Evolutionary conservation across 73 alveolate genomes (phyloP), one percentile per base, ranked within the genome.

Genomic region (Paramecium primaurelia): DNA sequence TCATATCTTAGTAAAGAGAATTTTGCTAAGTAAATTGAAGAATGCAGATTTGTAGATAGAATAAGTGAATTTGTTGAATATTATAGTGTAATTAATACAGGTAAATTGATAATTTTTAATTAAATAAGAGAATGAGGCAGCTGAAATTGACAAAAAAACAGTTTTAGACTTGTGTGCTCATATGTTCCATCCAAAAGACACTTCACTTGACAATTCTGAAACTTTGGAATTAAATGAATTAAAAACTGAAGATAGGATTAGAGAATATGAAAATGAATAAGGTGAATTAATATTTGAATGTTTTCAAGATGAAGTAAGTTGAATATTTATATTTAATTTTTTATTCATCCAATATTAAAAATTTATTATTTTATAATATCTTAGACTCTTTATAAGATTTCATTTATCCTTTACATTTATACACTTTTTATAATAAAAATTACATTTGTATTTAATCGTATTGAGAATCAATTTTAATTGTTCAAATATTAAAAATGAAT

Each of bases 271-370:
- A 88, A 96, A 96, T 93, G 99, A 97, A 69, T 94, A 97, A 86
- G 99, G 99, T 5, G 99, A 97, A 34, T 86, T 98, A 71, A 95
- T 98, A 75, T 98, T 98, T 92, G 99, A 98, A 95, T 96, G 99
- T 83, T 98, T 98, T 93, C 94, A 96, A 86, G 99, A 98, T 93
- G 99, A 98, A 95, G 98, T 98, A 58, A 95, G 97, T 58, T 97
- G 97, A 96, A 26, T 37, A 64, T 12, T 64, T 64, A 64, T 64
- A 54, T 18, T 54, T 54, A 40, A 40, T 18, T 54, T 54, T 54
- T 54, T 18, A 6, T 6, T 54, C 34, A 54, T 54, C 20, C 32
- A 54, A 54, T 54, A 54, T n/a, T 54, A 54, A 54, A 54, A 54
- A 54, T 4, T 54, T 54, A 54, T 54, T 54, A 54, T 54, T 54